Evolutionary conservation across 176 grass and related monocot genomes (phyloP).

Genomic region (barley (Hordeum vulgare)): DNA sequence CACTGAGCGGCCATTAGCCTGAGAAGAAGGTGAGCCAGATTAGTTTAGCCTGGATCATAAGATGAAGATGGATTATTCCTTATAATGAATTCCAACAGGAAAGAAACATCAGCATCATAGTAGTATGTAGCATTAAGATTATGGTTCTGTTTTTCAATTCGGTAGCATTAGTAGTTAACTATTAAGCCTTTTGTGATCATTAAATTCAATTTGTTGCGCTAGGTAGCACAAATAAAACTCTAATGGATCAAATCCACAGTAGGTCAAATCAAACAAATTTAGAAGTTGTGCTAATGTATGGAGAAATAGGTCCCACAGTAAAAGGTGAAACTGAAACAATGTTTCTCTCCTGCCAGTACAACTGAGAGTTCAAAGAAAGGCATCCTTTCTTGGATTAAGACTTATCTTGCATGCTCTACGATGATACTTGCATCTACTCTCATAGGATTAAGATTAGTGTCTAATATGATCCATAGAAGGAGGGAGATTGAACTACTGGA

Average conservation of each 20-base stretch:
- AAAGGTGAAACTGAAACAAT: not conserved
- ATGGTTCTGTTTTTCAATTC: not conserved
- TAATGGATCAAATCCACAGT: constrained; percentile 13
- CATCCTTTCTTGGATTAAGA: constrained; percentile 3
- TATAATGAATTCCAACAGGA: not conserved
- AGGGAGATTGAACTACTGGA: not conserved
- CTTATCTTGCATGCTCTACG: not conserved
- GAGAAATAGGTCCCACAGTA: not conserved
- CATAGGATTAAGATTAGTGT: not conserved
- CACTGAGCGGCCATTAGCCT: not conserved
- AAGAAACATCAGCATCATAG: not conserved
- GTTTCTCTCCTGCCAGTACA: constrained; percentile 1
- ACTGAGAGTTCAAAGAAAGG: not conserved
- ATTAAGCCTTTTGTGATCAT: not conserved
- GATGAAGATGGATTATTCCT: not conserved
- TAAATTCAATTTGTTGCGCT: not conserved
- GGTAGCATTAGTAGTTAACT: not conserved
- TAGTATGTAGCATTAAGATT: not conserved
- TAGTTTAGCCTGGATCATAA: not conserved
- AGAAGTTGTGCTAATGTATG: not conserved
- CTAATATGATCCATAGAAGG: not conserved
- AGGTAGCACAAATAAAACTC: not conserved
- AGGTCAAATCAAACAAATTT: not conserved
- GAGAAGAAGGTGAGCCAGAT: not conserved
- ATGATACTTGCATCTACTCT: not conserved